Evolutionary conservation across 129 eudicot genomes (phyloP), one percentile per base, ranked within the genome.

Genomic region (Flaveria brownii): DNA sequence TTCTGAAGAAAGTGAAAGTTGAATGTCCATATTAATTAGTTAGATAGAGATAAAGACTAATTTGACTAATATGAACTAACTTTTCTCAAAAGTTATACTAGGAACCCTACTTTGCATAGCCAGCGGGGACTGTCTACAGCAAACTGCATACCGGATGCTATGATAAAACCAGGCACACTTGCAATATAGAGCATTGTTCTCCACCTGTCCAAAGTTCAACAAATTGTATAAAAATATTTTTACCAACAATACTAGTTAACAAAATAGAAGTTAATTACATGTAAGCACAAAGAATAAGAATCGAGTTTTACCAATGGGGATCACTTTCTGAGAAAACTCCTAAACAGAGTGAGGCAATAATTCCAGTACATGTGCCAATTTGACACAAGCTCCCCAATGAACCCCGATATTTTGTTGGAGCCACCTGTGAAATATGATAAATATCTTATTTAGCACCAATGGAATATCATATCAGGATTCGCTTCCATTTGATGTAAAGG

Each of bases 51-150:
- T 60, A 60, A 26, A 62, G 68, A 62, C 45, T 62, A 14, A 62
- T 15, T 14, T 62, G 45, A 28, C 17, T 62, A 62, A 62, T 56
- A 62, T 30, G 42, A 30, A 28, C 20, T 1, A 22, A 15, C 45
- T 12, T 41, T 72, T 72, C 17, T 56, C 22, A 22, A 13, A 73
- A 41, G 11, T 22, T 13, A 17, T 18, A 64, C 56, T 18, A 0
- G 20, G 28, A 28, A 46, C 74, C 89, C 67, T 87, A 92, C 97
- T 84, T 89, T 92, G 82, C 90, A 89, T 71, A 92, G 86, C 97
- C 97, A 92, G 68, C 93, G 96, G 13, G 97, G 97, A 78, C 97
- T 89, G 47, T 92, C 97, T 52, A 86, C 97, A 45, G 97, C 88
- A 74, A 89, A 92, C 82, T 92, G 96, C 97, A 92, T 92, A 33